Evolutionary conservation across 192 early-diverging fungal species (phyloP).

Genomic region (Coemansia javaensis): DNA sequence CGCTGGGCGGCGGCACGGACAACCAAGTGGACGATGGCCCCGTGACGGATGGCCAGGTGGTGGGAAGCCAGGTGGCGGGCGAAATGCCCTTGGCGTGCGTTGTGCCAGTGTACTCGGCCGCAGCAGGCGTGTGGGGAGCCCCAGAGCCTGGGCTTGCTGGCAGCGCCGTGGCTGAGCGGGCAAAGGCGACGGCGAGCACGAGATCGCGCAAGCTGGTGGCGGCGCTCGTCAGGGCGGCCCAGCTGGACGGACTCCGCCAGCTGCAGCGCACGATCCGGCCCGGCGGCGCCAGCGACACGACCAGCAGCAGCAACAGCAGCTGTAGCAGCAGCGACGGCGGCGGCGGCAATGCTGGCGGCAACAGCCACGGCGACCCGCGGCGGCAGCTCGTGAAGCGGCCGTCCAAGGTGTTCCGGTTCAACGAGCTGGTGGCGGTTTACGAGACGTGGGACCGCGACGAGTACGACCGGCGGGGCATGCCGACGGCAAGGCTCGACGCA

Average conservation of each 20-base stretch:
- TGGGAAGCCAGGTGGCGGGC: too few relatives aligned
- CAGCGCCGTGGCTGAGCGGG: background rate
- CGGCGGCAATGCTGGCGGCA: background rate
- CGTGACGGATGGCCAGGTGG: too few relatives aligned
- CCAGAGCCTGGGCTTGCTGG: too few relatives aligned
- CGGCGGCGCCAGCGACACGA: background rate
- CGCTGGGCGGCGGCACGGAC: too few relatives aligned
- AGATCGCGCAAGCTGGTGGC: constrained; percentile 26
- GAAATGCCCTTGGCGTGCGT: too few relatives aligned
- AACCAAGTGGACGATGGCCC: too few relatives aligned
- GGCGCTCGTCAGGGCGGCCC: constrained; percentile 21
- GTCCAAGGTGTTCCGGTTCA: constrained; percentile 44
- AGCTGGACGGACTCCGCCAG: constrained; percentile 25
- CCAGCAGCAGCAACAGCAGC: constrained; percentile 3
- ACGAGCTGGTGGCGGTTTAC: constrained; percentile 55
- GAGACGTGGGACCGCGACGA: constrained; percentile 68
- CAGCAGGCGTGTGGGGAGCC: too few relatives aligned
- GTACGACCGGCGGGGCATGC: constrained; percentile 86
- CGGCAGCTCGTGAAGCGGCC: too few relatives aligned
- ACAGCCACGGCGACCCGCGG: background rate
- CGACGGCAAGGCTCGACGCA: constrained; percentile 74
- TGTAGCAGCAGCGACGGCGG: constrained; percentile 1
- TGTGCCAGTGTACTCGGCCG: too few relatives aligned
- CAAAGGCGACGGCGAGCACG: background rate
- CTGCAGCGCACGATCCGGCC: constrained; percentile 24